Conservation (phyloP, 2,329 filamentous ascomycete genomes). For the Peltaster fructicola region DNA sequence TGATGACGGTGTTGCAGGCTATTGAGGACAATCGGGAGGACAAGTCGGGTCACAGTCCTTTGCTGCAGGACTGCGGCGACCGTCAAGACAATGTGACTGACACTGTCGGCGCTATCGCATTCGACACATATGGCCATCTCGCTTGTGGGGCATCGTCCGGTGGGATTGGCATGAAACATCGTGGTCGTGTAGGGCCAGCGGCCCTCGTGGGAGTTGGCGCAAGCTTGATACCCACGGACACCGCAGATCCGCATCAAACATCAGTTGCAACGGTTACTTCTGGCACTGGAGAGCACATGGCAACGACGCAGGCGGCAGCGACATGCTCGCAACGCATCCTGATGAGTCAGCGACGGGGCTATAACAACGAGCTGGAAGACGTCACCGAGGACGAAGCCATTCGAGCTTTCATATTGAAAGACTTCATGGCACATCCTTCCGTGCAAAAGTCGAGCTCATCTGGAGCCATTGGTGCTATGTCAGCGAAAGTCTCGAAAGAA, state of each 20-base stretch:
- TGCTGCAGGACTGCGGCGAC: too few species aligned
- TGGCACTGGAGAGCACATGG: conserved; percentile 95
- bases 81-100: conserved; percentile 68
- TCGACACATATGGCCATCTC: conserved; percentile 72
- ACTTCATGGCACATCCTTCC: conserved; percentile 85
- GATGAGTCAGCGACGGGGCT: conserved; percentile 5
- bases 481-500: conserved; percentile 62
- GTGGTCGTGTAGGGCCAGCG: conserved; percentile 77
- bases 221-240: conserved; percentile 63
- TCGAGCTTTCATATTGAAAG: conserved; percentile 59
- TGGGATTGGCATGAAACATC: conserved; percentile 96
- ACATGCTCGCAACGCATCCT: conserved; percentile 77
- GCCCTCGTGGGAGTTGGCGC: conserved; percentile 85
- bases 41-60: too few species aligned
- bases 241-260: conserved; percentile 48
- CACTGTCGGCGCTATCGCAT: conserved; percentile 88
- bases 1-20: too few species aligned
- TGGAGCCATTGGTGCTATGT: conserved; percentile 82
- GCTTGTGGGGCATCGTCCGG: conserved; percentile 92
- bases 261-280: conserved; percentile 75
- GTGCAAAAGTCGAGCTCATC: conserved; percentile 61
- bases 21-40: too few species aligned
- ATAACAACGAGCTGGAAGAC: conserved; percentile 23
- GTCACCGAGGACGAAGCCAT: conserved; percentile 66
- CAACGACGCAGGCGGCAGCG: conserved; percentile 78